Evolutionary conservation across 1,139 yeast genomes (phyloP).

Genomic region (Meyerozyma elateridarum): DNA sequence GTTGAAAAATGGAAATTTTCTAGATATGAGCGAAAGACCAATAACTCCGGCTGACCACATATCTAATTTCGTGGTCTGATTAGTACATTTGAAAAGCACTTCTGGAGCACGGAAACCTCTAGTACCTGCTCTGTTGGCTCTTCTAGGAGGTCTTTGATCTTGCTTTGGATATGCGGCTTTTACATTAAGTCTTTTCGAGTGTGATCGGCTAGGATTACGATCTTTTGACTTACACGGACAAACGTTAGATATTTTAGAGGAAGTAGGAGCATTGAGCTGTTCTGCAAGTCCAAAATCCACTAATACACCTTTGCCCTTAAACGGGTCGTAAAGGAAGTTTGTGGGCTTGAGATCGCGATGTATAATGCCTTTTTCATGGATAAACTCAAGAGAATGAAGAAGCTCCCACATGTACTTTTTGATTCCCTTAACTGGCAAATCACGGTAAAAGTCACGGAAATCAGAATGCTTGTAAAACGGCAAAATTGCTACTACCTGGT

Average conservation of each 20-base stretch:
- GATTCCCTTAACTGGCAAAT: conserved; percentile 73
- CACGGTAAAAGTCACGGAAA: conserved; percentile 81
- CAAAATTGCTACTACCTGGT: conserved; percentile 87
- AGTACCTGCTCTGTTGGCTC: conserved; percentile 98
- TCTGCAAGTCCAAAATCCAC: conserved; percentile 96
- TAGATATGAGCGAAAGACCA: conserved; percentile 62
- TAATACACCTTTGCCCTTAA: conserved; percentile 71
- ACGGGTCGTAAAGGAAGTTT: conserved; percentile 77
- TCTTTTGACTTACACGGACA: conserved; percentile 14
- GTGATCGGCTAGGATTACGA: conserved; percentile 26
- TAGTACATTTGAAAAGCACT: conserved; percentile 80
- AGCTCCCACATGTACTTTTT: conserved; percentile 77
- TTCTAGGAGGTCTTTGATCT: conserved; percentile 78
- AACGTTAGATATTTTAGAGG: conserved; percentile 16
- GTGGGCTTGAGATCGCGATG: conserved; percentile 92
- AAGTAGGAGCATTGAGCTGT: conserved; percentile 17
- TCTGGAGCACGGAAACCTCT: conserved; percentile 96
- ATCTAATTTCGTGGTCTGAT: conserved; percentile 78
- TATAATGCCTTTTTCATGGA: conserved; percentile 70
- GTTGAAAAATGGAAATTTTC: conserved; percentile 82
- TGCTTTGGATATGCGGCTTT: conserved; percentile 74
- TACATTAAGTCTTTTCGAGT: conserved; percentile 33
- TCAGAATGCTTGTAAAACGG: conserved; percentile 92
- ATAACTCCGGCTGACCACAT: conserved; percentile 94
- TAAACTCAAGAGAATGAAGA: conserved; percentile 68